phyloP scores from a whole-genome alignment of 768 basidiomycete species.

The Psilocybe tampanensis region DNA sequence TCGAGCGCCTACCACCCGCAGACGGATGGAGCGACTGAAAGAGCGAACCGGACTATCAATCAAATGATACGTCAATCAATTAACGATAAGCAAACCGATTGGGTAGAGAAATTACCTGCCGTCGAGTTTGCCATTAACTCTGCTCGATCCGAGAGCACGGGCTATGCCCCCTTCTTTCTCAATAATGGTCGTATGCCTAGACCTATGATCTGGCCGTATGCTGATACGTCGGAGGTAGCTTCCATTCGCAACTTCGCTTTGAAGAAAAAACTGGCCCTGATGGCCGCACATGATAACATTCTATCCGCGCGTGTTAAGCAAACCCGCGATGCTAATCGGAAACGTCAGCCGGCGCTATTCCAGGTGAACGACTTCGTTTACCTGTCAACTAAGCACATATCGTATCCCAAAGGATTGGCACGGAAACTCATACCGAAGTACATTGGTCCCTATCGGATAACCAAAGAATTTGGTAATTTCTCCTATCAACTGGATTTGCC shows the following conservation, averaged over 20 bases:
- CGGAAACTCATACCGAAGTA: slow-evolving; percentile 18
- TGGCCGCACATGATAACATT: slow-evolving; percentile 33
- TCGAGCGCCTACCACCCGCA: slow-evolving; percentile 39
- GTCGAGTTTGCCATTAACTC: slow-evolving; percentile 18
- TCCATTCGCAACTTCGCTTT: slow-evolving; percentile 9
- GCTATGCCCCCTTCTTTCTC: slow-evolving; percentile 19
- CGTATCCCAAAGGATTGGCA: slow-evolving; percentile 12
- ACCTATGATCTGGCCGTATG: slow-evolving; percentile 11
- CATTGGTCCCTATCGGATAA: slow-evolving; percentile 14
- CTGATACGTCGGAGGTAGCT: slow-evolving; percentile 4
- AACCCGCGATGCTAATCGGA: slow-evolving; percentile 24
- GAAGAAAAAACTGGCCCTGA: slow-evolving; percentile 19
- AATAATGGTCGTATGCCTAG: slow-evolving; percentile 12
- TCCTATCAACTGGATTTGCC: slow-evolving; percentile 8
- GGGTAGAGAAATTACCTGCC: slow-evolving; percentile 26
- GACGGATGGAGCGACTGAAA: slow-evolving; percentile 40
- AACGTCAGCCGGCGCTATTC: slow-evolving; percentile 12
- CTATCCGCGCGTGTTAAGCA: slow-evolving; percentile 28
- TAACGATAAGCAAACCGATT: slow-evolving; percentile 29
- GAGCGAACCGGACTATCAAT: slow-evolving; percentile 30
- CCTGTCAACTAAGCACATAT: slow-evolving; percentile 12
- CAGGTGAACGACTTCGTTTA: slow-evolving; percentile 7
- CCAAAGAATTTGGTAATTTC: slow-evolving; percentile 6
- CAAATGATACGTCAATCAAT: slow-evolving; percentile 31
- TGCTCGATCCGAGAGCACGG: slow-evolving; percentile 14